Conservation (phyloP, 2,329 filamentous ascomycete species). For the Coniochaeta hoffmannii region DNA sequence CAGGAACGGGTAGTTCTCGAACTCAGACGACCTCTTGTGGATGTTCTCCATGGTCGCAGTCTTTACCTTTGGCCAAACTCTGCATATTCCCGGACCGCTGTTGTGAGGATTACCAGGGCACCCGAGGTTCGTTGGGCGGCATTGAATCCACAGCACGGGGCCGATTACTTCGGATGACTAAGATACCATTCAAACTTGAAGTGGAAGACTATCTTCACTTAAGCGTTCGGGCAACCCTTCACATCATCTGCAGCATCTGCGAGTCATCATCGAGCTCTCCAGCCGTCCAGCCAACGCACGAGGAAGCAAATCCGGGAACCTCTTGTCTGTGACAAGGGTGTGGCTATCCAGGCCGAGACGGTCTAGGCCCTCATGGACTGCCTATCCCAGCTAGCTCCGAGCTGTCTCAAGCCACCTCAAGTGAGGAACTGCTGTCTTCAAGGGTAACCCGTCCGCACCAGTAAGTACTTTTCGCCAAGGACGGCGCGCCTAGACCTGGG, state of each 20-base stretch:
- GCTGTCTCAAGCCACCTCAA: not conserved
- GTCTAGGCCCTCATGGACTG: not conserved
- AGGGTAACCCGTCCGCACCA: not conserved
- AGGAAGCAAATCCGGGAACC: too few species aligned
- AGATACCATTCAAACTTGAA: not conserved
- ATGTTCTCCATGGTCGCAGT: not conserved
- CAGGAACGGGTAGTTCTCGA: conserved; percentile 54
- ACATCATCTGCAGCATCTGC: too few species aligned
- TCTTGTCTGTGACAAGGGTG: not conserved
- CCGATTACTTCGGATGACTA: not conserved
- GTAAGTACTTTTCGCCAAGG: not conserved
- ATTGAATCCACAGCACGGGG: not conserved
- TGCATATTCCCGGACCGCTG: not conserved
- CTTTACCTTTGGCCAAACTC: not conserved
- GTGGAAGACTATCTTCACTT: too few species aligned
- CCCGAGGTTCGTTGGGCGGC: too few species aligned
- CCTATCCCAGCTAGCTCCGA: not conserved
- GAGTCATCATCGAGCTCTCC: too few species aligned
- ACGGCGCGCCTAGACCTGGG: not conserved
- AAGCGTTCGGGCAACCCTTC: too few species aligned
- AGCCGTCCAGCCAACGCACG: too few species aligned
- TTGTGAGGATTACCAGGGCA: too few species aligned
- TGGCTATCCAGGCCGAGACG: not conserved
- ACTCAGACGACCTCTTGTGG: conserved; percentile 22
- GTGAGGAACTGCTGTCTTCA: not conserved